These are phyloP conservation scores for Backusella australiensis DNA, from an alignment of 192 early-diverging fungal species.

Conservation along the genomic window DNA sequence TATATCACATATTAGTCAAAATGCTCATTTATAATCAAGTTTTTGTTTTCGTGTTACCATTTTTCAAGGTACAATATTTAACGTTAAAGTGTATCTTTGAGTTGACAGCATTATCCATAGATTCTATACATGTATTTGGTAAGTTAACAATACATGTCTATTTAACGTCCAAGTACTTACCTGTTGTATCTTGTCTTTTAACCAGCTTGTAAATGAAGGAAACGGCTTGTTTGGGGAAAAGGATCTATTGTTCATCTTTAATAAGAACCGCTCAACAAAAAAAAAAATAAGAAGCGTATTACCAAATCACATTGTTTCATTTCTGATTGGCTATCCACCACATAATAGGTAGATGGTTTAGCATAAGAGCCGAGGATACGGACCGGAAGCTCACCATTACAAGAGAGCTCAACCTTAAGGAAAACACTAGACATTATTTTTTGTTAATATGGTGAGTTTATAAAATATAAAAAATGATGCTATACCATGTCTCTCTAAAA, in stretches of 20 bases:
- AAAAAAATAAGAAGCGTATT: neutral
- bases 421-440: conserved; percentile 30
- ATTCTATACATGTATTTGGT: neutral
- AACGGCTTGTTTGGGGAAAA: conserved; percentile 54
- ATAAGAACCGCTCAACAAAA: neutral
- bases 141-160: neutral
- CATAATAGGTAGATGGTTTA: conserved; percentile 41
- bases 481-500: conserved; percentile 54
- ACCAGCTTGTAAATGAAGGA: conserved; percentile 57
- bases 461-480: neutral
- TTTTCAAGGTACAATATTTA: conserved; percentile 43
- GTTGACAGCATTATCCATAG: conserved; percentile 10
- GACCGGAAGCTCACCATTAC: conserved; percentile 48
- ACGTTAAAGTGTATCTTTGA: conserved; percentile 53
- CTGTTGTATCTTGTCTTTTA: conserved; percentile 33
- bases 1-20: neutral
- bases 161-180: conserved; percentile 17
- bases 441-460: neutral
- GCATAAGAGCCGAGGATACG: conserved; percentile 47
- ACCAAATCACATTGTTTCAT: conserved; percentile 38
- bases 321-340: conserved; percentile 33
- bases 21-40: neutral
- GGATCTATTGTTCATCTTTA: conserved; percentile 30
- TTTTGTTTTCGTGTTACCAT: conserved; percentile 34
- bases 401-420: conserved; percentile 45